phyloP scores from a whole-genome alignment of 2,329 filamentous ascomycete species.

The Cytospora schulzeri region DNA sequence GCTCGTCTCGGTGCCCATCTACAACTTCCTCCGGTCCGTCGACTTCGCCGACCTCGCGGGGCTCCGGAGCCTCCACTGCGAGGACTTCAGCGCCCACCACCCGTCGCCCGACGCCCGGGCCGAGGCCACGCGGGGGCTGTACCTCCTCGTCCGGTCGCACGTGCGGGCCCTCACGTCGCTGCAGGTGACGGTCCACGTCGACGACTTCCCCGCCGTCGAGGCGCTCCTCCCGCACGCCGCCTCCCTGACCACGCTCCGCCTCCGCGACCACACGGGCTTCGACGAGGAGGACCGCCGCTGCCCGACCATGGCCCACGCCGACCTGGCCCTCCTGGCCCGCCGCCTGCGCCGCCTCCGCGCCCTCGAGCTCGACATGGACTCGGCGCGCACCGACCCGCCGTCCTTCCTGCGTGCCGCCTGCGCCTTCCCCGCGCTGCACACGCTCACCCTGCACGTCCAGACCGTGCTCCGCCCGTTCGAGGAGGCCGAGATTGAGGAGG shows the following conservation, averaged over 20 bases:
- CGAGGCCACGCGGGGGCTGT: conserved; percentile 45
- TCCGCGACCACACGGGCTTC: conserved; percentile 51
- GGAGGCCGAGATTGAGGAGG: conserved; percentile 26
- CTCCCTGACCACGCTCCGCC: conserved; percentile 42
- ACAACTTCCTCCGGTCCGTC: conserved; percentile 48
- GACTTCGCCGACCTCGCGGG: conserved; percentile 39
- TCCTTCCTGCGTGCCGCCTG: conserved; percentile 44
- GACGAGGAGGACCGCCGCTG: conserved; percentile 44
- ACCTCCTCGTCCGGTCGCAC: conserved; percentile 41
- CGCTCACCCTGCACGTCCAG: conserved; percentile 48
- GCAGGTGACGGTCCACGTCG: conserved; percentile 45
- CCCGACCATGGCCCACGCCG: conserved; percentile 43
- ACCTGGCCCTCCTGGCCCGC: conserved; percentile 39
- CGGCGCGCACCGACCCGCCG: conserved; percentile 37
- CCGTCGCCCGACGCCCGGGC: conserved; percentile 37
- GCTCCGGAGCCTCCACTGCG: conserved; percentile 43
- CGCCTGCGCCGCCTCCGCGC: conserved; percentile 39
- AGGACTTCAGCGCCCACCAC: conserved; percentile 49
- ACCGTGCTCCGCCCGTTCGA: conserved; percentile 43
- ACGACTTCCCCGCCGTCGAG: conserved; percentile 43
- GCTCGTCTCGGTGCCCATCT: conserved; percentile 47
- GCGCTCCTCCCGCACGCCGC: conserved; percentile 42
- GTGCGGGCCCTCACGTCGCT: conserved; percentile 42
- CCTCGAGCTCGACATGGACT: conserved; percentile 53
- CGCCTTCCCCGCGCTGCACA: conserved; percentile 43